A percentile compares a stretch with the other conserved stretches of the same genome.
phyloP scores from a whole-genome alignment of 1,284 basidiomycete species.

The Erythrobasidium hasegawianum region DNA sequence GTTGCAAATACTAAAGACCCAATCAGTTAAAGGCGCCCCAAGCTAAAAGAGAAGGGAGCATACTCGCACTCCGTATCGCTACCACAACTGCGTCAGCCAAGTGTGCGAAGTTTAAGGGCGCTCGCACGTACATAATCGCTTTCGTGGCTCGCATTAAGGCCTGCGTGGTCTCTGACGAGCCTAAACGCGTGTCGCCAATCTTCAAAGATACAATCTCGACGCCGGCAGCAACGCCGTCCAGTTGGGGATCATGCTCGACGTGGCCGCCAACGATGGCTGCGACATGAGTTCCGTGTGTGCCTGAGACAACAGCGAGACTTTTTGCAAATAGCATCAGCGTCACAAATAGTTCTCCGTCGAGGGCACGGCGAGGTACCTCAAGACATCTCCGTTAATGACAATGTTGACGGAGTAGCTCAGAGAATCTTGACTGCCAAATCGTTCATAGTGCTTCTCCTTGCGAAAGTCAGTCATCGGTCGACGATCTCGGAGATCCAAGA shows the following conservation, averaged over 20 bases:
- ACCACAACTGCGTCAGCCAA: constrained; percentile 27
- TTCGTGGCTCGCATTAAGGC: constrained; percentile 49
- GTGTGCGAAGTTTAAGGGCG: neutral
- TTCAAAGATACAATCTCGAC: constrained; percentile 46
- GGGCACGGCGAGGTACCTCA: constrained; percentile 12
- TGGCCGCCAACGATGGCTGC: constrained; percentile 48
- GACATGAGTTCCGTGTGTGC: constrained; percentile 49
- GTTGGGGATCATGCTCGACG: constrained; percentile 39
- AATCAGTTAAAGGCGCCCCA: too few relatives aligned
- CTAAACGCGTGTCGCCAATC: constrained; percentile 43
- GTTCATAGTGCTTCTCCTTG: constrained; percentile 46
- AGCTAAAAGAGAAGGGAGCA: too few relatives aligned
- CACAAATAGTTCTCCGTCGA: too few relatives aligned
- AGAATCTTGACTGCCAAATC: constrained; percentile 47
- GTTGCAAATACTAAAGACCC: constrained; percentile 45
- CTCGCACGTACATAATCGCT: constrained; percentile 43
- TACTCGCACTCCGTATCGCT: constrained; percentile 28
- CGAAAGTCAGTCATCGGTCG: constrained; percentile 48
- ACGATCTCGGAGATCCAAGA: constrained; percentile 43
- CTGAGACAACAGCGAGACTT: constrained; percentile 45
- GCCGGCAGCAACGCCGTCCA: constrained; percentile 48
- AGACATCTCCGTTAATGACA: constrained; percentile 25
- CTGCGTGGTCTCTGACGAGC: constrained; percentile 48
- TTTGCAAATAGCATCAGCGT: constrained; percentile 6
- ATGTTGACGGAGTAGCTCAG: constrained; percentile 49